These are phyloP conservation scores for Colletotrichum musicola DNA, from an alignment of 2,329 filamentous ascomycete genomes.

Conservation along the genomic window DNA sequence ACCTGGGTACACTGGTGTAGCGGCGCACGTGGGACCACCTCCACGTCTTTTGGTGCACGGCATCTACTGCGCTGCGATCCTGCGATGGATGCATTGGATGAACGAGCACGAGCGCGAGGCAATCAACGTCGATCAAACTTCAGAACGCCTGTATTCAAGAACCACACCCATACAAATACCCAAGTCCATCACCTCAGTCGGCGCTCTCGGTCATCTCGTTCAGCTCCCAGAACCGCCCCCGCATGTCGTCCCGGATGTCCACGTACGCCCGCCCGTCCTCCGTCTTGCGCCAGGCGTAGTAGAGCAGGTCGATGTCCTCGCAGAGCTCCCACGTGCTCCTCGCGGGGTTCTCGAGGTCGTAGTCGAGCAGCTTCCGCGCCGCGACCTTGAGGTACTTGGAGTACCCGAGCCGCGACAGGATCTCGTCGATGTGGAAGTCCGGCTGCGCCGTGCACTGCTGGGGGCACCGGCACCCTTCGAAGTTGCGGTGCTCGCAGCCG, in stretches of 20 bases:
- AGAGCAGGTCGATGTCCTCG: slow-evolving; percentile 43
- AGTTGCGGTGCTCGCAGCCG: slow-evolving; percentile 36
- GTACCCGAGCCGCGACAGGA: slow-evolving; percentile 44
- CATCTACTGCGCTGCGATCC: slow-evolving; percentile 11
- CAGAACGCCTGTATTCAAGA: too few relatives aligned
- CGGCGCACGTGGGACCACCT: neutral
- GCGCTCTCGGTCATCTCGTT: slow-evolving; percentile 6
- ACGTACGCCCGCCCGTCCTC: slow-evolving; percentile 47
- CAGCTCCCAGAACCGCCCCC: slow-evolving; percentile 22
- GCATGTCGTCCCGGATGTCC: slow-evolving; percentile 46
- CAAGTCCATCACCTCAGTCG: too few relatives aligned
- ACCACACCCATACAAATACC: too few relatives aligned
- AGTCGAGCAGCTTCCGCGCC: slow-evolving; percentile 44
- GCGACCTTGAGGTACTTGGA: slow-evolving; percentile 44
- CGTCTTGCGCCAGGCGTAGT: slow-evolving; percentile 47
- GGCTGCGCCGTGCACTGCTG: slow-evolving; percentile 16
- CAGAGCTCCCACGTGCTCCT: slow-evolving; percentile 25
- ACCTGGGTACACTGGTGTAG: neutral
- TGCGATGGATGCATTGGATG: slow-evolving; percentile 12
- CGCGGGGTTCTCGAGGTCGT: slow-evolving; percentile 39
- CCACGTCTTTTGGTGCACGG: slow-evolving; percentile 1
- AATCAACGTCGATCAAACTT: neutral
- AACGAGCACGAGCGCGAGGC: slow-evolving; percentile 5
- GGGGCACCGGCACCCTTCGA: slow-evolving; percentile 37
- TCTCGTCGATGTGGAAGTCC: slow-evolving; percentile 48